Evolutionary conservation across 192 early-diverging fungal species (phyloP).

Genomic region (Allomyces javanicus): DNA sequence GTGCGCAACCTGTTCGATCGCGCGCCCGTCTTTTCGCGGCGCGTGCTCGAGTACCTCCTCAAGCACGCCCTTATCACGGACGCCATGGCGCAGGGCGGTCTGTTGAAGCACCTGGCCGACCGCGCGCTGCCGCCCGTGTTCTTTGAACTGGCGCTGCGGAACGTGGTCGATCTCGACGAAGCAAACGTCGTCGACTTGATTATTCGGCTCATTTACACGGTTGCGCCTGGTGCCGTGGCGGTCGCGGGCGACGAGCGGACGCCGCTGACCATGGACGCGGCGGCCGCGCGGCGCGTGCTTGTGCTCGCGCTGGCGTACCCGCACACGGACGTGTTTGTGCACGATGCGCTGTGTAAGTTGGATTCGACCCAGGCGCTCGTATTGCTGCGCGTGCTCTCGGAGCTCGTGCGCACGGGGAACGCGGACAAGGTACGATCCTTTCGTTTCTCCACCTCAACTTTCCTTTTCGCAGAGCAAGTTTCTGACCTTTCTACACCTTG

Average conservation of each 20-base stretch:
- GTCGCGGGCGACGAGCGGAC: background rate
- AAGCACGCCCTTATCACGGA: background rate
- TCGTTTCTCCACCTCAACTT: too few species aligned
- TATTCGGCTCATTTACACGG: background rate
- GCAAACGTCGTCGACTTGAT: background rate
- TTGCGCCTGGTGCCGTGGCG: background rate
- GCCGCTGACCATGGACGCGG: background rate
- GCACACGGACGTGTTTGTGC: background rate
- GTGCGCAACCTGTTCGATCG: background rate
- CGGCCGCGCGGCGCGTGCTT: background rate
- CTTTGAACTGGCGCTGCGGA: background rate
- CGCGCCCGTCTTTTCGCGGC: background rate
- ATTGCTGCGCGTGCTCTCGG: background rate
- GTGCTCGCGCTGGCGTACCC: background rate
- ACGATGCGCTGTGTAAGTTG: background rate
- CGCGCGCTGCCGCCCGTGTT: background rate
- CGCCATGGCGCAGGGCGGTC: background rate
- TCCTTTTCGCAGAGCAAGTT: too few species aligned
- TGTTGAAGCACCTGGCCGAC: background rate
- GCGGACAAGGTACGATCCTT: background rate
- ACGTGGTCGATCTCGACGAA: background rate
- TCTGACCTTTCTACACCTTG: too few species aligned
- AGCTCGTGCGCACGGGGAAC: background rate
- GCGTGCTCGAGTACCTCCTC: background rate
- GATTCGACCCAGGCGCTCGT: background rate